These are phyloP conservation scores for Filosporella fistucella DNA, from an alignment of 495 filamentous ascomycete species.

Conservation along the genomic window DNA sequence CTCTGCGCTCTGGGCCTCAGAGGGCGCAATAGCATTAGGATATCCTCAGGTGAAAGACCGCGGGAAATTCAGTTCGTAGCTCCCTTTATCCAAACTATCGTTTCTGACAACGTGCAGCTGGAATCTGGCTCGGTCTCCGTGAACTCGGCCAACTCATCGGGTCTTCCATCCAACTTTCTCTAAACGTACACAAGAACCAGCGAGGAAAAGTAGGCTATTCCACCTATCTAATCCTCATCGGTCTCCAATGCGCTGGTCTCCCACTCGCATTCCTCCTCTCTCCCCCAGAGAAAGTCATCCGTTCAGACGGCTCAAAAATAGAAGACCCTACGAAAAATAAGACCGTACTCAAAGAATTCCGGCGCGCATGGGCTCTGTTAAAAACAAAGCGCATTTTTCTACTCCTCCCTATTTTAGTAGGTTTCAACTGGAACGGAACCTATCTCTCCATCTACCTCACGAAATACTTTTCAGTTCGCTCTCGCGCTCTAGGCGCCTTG, in stretches of 20 bases:
- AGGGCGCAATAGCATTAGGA: conserved; percentile 53
- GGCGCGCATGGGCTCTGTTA: conserved; percentile 40
- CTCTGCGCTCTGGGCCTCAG: conserved; percentile 52
- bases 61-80: conserved; percentile 41
- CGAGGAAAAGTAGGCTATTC: conserved; percentile 50
- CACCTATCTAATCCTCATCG: conserved; percentile 51
- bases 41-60: conserved; percentile 50
- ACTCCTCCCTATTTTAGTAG: conserved; percentile 50
- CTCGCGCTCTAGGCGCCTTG: conserved; percentile 44
- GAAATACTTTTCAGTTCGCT: conserved; percentile 54
- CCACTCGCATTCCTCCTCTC: conserved; percentile 48
- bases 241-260: conserved; percentile 45
- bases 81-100: background rate
- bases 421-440: conserved; percentile 48
- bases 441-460: conserved; percentile 57
- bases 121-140: conserved; percentile 54
- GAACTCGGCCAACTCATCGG: conserved; percentile 53
- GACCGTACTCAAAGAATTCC: conserved; percentile 36
- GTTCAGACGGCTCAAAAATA: conserved; percentile 39
- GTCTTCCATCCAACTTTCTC: conserved; percentile 48
- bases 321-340: conserved; percentile 37
- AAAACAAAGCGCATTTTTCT: conserved; percentile 44
- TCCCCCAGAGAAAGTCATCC: conserved; percentile 49
- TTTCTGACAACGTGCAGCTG: conserved; percentile 23
- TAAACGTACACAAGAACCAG: conserved; percentile 41